Evolutionary conservation across 2,329 filamentous ascomycete genomes (phyloP), one percentile per base, ranked within the genome.

Genomic region (Tolypocladium sp.): DNA sequence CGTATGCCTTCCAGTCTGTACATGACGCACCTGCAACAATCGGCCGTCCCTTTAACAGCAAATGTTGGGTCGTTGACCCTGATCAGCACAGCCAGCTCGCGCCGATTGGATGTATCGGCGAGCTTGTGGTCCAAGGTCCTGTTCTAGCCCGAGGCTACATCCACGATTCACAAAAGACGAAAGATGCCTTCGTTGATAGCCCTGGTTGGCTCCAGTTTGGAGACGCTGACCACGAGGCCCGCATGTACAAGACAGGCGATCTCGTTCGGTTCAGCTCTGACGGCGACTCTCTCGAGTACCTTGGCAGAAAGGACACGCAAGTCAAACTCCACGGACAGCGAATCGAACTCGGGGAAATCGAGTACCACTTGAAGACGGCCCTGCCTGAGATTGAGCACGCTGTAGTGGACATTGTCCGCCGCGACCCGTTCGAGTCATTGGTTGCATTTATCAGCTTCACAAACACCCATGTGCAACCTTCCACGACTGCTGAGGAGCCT

Each of bases 81-180:
- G 57, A 60, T 12, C 38, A 68, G 15, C 52, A 58, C 33, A 55
- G 62, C 17, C 55, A 58, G 25, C 59, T 68, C 2, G 44, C 58
- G 1, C 66, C 65, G 1, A 55, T 65, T 8, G 66, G 66, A 0
- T 62, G 60, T 37, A 51, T 58, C 10, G 66, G 66, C 7, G 66
- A 68, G 52, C 52, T 68, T 5, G 49, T 67, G 0, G 58, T 68
- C 13, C 60, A 65, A 55, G 62, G 64, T 2, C 79, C 79, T 2
- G 46, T 60, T 17, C 40, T 84, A 13, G 79, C 76, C 33, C 69
- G 75, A 27, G 78, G 79, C 37, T 84, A 83, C 59, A 66, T 81
- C 33, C 77, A 79, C 58, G 64, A 70, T 22, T 1, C 65, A 22
- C 57, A 59, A 5, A 51, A 41, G 20, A 72, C 77, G 71, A 56